Percentiles rank a stretch among this genome's conserved stretches.
These are phyloP conservation scores for Backusella sp. DNA, from an alignment of 192 early-diverging fungal species.

Conservation along the genomic window DNA sequence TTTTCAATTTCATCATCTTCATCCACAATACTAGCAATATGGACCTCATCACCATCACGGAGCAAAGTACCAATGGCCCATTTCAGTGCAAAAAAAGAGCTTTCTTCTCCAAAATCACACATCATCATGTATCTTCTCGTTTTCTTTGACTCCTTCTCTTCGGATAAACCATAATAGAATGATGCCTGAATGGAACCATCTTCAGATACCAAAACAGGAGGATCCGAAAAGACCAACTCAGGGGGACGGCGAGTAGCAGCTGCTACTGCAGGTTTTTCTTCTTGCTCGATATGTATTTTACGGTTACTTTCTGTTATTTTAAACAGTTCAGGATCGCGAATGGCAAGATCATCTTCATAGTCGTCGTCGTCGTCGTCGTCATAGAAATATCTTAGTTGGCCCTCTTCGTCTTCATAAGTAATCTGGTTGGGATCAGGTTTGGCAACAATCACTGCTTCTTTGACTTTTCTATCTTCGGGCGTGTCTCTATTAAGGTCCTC, in stretches of 20 bases:
- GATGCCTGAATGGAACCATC: constrained; percentile 13
- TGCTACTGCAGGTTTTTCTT: not conserved
- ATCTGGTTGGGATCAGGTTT: constrained; percentile 32
- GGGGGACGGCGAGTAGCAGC: not conserved
- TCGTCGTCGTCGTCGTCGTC: constrained; percentile 16
- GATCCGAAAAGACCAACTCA: constrained; percentile 8
- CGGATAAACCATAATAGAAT: constrained; percentile 14
- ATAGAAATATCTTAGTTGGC: constrained; percentile 11
- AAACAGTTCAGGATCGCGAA: constrained; percentile 29
- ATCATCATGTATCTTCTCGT: constrained; percentile 42
- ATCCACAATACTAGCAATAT: constrained; percentile 45
- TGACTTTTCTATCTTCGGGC: constrained; percentile 23
- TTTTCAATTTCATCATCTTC: constrained; percentile 33
- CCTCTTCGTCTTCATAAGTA: constrained; percentile 13
- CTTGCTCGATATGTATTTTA: constrained; percentile 20
- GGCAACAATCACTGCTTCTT: constrained; percentile 30
- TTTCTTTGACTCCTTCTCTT: not conserved
- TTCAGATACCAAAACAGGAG: constrained; percentile 1
- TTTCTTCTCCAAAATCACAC: constrained; percentile 47
- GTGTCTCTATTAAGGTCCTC: constrained; percentile 32
- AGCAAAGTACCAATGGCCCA: constrained; percentile 52
- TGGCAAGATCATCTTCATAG: constrained; percentile 23
- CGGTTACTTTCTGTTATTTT: constrained; percentile 36
- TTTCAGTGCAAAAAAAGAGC: constrained; percentile 44
- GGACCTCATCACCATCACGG: constrained; percentile 46